Evolutionary conservation across 305 asterid species (phyloP), one percentile per base, ranked within the genome.

Genomic region (Rubia peregrina): DNA sequence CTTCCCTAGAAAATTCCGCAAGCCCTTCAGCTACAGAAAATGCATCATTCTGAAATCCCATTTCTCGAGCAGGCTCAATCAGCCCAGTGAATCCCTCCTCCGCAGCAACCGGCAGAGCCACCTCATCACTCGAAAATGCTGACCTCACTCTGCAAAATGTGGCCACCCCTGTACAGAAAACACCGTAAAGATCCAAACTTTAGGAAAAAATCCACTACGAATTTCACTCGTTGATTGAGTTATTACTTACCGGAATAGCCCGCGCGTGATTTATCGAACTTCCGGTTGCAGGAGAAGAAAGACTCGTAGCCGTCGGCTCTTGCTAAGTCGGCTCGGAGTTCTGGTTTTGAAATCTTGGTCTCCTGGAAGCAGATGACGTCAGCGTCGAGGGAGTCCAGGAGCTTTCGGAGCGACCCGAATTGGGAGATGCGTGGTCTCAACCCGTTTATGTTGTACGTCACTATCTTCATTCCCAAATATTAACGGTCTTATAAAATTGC

Each of bases 291-390:
- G 71, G 97, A 89, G 80, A 90, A 90, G 82, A 93, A 93, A 36
- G 98, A 90, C 77, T 93, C 98, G 65, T 93, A 93, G 36, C 98
- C 98, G 69, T 90, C 90, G 63, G 95, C 96, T 77, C 91, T 88
- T 68, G 88, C 92, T 83, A 90, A 81, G 77, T 90, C 91, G 14
- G 87, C 90, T 72, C 89, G 72, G 68, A 90, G 16, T 70, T 93
- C 98, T 66, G 82, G 91, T 75, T 82, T 84, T 69, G 97, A 86
- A 49, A 93, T 76, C 78, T 93, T 90, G 62, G 97, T 93, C 82
- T 93, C 98, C 91, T 92, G 98, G 72, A 93, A 83, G 75, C 96
- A 93, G 68, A 93, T 88, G 66, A 93, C 81, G 78, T 93, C 96
- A 49, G 97, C 95, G 68, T 90, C 92, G 36, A 93, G 83, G n/a